These are phyloP conservation scores for Leishmania mexicana DNA, from an alignment of 208 protist species.

Conservation along the genomic window DNA sequence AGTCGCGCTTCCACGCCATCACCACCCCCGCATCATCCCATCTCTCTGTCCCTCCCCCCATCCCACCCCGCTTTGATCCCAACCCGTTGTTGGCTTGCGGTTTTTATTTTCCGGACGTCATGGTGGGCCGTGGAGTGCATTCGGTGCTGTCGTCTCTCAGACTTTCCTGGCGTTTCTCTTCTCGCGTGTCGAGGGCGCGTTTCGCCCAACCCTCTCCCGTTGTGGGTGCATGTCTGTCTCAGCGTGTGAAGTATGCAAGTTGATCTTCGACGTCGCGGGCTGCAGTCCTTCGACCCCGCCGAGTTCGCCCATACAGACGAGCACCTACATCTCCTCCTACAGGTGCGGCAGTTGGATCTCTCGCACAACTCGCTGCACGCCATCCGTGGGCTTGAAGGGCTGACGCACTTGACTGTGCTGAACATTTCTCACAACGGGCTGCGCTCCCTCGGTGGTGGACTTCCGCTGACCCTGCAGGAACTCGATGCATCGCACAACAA, in stretches of 20 bases:
- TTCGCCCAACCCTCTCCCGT: background rate
- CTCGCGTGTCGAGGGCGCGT: background rate
- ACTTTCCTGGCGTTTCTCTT: background rate
- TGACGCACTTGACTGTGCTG: slow-evolving; percentile 61
- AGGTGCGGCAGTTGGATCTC: slow-evolving; percentile 53
- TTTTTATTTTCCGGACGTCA: background rate
- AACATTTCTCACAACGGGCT: slow-evolving; percentile 80
- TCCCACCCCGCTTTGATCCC: background rate
- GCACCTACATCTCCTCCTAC: slow-evolving; percentile 31
- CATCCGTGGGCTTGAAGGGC: slow-evolving; percentile 53
- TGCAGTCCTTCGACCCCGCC: slow-evolving; percentile 71
- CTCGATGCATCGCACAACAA: slow-evolving; percentile 83
- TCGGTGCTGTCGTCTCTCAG: background rate
- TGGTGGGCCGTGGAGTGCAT: background rate
- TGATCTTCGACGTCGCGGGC: slow-evolving; percentile 51
- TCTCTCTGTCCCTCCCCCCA: background rate
- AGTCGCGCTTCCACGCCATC: background rate
- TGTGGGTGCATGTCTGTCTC: background rate
- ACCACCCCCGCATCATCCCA: background rate
- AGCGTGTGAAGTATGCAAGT: slow-evolving; percentile 43
- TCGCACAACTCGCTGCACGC: slow-evolving; percentile 71
- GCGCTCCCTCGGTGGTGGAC: slow-evolving; percentile 43
- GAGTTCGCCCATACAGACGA: slow-evolving; percentile 55
- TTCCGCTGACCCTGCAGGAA: slow-evolving; percentile 49
- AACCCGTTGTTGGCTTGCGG: background rate